A percentile compares a stretch with the other conserved stretches of the same genome.
These are phyloP conservation scores for Canariomyces notabilis DNA, from an alignment of 2,329 filamentous ascomycete species.

Conservation along the genomic window DNA sequence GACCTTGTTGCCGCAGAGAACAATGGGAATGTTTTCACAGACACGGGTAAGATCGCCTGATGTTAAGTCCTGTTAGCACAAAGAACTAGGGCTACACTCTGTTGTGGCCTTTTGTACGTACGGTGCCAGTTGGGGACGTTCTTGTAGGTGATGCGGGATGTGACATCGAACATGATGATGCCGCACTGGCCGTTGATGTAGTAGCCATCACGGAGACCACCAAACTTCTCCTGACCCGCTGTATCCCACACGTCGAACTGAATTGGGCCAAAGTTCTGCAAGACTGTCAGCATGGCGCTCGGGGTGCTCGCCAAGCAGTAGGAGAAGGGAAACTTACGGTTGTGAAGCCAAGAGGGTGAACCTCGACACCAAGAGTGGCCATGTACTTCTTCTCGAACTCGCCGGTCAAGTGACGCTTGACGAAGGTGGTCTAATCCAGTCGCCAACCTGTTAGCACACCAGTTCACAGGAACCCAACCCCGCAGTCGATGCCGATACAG, in stretches of 20 bases:
- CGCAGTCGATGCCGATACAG: slow-evolving; percentile 15
- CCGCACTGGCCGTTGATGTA: slow-evolving; percentile 99
- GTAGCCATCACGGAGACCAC: slow-evolving; percentile 98
- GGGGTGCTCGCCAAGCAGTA: neutral
- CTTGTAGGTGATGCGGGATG: slow-evolving; percentile 99
- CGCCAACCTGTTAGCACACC: slow-evolving; percentile 21
- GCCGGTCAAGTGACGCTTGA: slow-evolving; percentile 99
- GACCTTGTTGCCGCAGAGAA: slow-evolving; percentile 98
- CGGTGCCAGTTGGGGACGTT: slow-evolving; percentile 99
- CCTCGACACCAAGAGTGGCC: slow-evolving; percentile 97
- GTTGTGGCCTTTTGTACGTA: slow-evolving; percentile 48
- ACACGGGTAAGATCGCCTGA: slow-evolving; percentile 95
- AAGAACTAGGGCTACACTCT: neutral
- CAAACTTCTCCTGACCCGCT: slow-evolving; percentile 98
- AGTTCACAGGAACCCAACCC: slow-evolving; percentile 13
- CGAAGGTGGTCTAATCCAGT: slow-evolving; percentile 81
- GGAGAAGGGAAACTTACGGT: slow-evolving; percentile 63
- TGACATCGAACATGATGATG: slow-evolving; percentile 99
- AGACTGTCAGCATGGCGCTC: slow-evolving; percentile 27
- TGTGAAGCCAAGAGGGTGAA: slow-evolving; percentile 95
- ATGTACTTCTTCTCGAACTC: slow-evolving; percentile 99
- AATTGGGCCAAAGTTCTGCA: slow-evolving; percentile 92
- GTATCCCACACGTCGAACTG: slow-evolving; percentile 99
- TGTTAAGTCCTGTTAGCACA: slow-evolving; percentile 1
- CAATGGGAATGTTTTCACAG: slow-evolving; percentile 98